Percentiles rank a stretch among this genome's conserved stretches.
Conservation (phyloP, 768 basidiomycete genomes). For the Auricularia heimuer region DNA sequence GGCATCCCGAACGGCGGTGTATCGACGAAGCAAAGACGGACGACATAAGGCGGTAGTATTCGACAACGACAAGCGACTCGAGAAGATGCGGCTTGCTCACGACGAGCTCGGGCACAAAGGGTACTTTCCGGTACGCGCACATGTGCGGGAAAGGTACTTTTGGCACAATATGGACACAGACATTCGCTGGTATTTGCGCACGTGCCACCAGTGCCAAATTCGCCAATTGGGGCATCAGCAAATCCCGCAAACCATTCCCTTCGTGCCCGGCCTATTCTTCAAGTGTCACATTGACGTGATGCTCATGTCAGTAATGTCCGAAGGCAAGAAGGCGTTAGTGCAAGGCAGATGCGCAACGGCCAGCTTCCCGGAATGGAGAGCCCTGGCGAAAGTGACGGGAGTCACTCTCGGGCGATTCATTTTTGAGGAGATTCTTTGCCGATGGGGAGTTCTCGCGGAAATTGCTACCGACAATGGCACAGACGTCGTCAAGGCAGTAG, state of each 20-base stretch:
- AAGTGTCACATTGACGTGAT: conserved; percentile 9
- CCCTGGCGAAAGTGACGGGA: conserved; percentile 11
- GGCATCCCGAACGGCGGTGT: too few species aligned
- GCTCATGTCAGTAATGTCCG: conserved; percentile 2
- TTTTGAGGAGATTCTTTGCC: too few species aligned
- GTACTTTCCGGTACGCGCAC: background rate
- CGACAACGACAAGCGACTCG: conserved; percentile 16
- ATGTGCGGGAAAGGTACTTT: conserved; percentile 17
- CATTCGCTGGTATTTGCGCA: conserved; percentile 22
- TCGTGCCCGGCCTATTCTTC: conserved; percentile 17
- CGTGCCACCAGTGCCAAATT: conserved; percentile 26
- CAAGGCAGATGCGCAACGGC: conserved; percentile 17
- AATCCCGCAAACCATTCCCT: conserved; percentile 16
- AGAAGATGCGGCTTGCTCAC: background rate
- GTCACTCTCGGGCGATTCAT: too few species aligned
- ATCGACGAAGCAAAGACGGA: background rate
- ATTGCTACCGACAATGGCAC: too few species aligned
- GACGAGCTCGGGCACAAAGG: conserved; percentile 2
- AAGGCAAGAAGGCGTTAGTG: background rate
- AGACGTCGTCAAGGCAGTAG: too few species aligned
- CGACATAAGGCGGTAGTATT: conserved; percentile 22
- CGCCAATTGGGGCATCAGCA: too few species aligned
- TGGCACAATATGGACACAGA: conserved; percentile 22
- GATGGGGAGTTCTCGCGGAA: too few species aligned
- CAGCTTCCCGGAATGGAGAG: conserved; percentile 13